Evolutionary conservation across 352 stramenopile species (phyloP).

Genomic region (Plasmopara halstedii): DNA sequence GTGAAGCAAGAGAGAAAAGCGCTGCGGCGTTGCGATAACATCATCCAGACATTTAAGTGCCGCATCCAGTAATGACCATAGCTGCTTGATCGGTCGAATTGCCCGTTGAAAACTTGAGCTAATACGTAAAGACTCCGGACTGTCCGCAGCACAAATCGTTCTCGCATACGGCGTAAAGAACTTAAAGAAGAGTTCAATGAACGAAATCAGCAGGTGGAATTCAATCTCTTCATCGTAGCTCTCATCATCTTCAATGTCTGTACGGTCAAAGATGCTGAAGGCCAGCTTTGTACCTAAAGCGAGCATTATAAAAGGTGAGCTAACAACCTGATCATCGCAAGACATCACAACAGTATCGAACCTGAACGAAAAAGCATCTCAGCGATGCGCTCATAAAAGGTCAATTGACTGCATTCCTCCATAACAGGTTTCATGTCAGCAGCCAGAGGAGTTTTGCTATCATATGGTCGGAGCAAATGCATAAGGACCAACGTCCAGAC

Average conservation of each 20-base stretch:
- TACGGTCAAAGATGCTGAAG: slow-evolving; percentile 65
- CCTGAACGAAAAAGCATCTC: slow-evolving; percentile 37
- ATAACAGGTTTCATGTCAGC: slow-evolving; percentile 12
- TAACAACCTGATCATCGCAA: background rate
- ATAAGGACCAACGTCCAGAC: slow-evolving; percentile 59
- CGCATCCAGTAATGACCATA: slow-evolving; percentile 43
- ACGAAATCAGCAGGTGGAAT: slow-evolving; percentile 48
- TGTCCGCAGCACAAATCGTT: slow-evolving; percentile 13
- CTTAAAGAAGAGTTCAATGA: slow-evolving; percentile 54
- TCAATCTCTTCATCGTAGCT: slow-evolving; percentile 70
- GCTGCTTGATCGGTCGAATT: slow-evolving; percentile 29
- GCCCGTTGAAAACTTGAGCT: slow-evolving; percentile 29
- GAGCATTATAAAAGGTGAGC: too few species aligned
- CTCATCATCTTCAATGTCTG: slow-evolving; percentile 60
- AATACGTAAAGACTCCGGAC: slow-evolving; percentile 4
- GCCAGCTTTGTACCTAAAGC: slow-evolving; percentile 41
- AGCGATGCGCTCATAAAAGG: slow-evolving; percentile 30
- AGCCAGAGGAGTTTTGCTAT: slow-evolving; percentile 11
- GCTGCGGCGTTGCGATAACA: slow-evolving; percentile 40
- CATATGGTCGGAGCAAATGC: slow-evolving; percentile 31
- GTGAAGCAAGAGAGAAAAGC: slow-evolving; percentile 60
- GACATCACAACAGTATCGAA: slow-evolving; percentile 5
- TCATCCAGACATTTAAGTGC: slow-evolving; percentile 40
- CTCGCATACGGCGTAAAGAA: slow-evolving; percentile 42
- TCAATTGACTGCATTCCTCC: slow-evolving; percentile 20